phyloP scores from a whole-genome alignment of 2,329 filamentous ascomycete species.

The Verticillium tricorpus region DNA sequence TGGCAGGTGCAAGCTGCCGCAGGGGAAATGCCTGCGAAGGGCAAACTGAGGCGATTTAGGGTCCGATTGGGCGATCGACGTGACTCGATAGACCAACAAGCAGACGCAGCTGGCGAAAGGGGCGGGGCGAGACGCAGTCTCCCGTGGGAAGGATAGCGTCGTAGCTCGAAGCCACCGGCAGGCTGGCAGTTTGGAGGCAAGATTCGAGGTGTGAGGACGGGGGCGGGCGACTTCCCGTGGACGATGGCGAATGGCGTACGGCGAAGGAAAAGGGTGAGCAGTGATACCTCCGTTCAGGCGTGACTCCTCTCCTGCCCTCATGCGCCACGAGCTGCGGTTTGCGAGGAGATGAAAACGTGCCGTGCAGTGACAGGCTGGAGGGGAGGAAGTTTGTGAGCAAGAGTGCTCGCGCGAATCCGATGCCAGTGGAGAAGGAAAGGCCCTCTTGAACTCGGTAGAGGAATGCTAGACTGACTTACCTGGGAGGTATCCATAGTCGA shows the following conservation, averaged over 20 bases:
- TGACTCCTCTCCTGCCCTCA: neutral
- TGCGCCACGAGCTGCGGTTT: neutral
- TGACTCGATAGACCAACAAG: neutral
- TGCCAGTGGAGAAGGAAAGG: constrained; percentile 10
- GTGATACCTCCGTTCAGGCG: neutral
- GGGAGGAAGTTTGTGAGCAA: constrained; percentile 8
- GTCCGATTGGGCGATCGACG: neutral
- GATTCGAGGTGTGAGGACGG: neutral
- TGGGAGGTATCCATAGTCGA: constrained; percentile 3
- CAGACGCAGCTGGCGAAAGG: neutral
- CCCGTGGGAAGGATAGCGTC: neutral
- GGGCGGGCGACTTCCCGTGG: neutral
- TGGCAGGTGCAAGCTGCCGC: neutral
- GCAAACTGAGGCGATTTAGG: neutral
- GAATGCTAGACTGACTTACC: constrained; percentile 5
- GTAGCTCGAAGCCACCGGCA: neutral
- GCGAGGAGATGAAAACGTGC: constrained; percentile 2
- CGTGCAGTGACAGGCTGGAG: neutral
- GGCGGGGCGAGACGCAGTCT: neutral
- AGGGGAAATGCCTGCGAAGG: neutral
- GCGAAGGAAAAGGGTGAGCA: constrained; percentile 1
- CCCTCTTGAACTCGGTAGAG: neutral
- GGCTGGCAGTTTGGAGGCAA: neutral
- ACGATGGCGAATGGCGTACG: constrained; percentile 3
- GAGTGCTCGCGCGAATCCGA: constrained; percentile 8